Base-by-base conservation (phyloP, 768 basidiomycete species). In the Udeniomyces megalosporus region DNA sequence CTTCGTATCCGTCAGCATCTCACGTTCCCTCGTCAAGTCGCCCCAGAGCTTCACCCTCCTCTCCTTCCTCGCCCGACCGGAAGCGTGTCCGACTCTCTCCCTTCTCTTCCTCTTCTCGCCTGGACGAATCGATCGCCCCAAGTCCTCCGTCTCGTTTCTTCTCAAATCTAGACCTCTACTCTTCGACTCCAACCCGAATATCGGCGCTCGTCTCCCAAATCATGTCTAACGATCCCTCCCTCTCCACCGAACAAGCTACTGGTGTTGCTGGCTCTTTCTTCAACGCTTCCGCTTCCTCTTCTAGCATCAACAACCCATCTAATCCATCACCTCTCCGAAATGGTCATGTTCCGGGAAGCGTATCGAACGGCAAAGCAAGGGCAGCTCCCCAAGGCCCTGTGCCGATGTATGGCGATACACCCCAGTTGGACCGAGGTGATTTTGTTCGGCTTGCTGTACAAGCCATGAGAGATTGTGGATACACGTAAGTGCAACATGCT, bases 381-480 rank as follows among this genome's bases (percentile, higher is more conserved):
- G 38, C 10, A 38, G n/a, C 44, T 46, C 55, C 15, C n/a, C 26
- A 14, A 14, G 22, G 12, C 31, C 42, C 2, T 10, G 29, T 26
- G n/a, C 31, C 38, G 42, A 51, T 90, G 59, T 89, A 87, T 68
- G 82, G 86, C 48, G 85, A 86, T 73, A 47, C 44, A n/a, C 52
- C 54, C 2, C 22, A 29, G 34, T 46, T 93, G 52, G 82, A 90
- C 75, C 79, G 89, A 67, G 87, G 93, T 75, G 91, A 95, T 73
- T 91, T 88, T 71, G 83, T 93, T 54, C 78, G 91, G 68, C 75
- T 96, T 50, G 83, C 90, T 58, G 80, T 95, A 65, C 91, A 96
- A 72, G 88, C 84, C 68, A 74, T 96, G 67, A 79, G 86, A 69
- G 91, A 95, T 73, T 84, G 91, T 54, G 91, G 91, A 0, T 80